Evolutionary conservation across 768 basidiomycete genomes (phyloP).

Genomic region (Termitomyces sp.): DNA sequence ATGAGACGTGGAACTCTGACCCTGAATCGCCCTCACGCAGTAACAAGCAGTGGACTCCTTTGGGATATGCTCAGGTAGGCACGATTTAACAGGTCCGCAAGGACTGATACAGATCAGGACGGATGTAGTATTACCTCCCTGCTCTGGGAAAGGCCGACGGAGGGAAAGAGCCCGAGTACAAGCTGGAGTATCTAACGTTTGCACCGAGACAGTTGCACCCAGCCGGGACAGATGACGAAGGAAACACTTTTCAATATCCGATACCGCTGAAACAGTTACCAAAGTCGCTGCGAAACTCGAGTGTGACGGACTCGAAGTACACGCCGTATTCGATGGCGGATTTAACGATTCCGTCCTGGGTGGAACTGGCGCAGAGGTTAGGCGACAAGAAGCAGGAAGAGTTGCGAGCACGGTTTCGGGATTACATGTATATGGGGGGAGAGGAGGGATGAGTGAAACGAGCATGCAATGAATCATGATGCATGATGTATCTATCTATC

Average conservation of each 20-base stretch:
- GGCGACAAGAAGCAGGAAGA: constrained; percentile 46
- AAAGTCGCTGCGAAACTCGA: constrained; percentile 36
- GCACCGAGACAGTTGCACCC: constrained; percentile 38
- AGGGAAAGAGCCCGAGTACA: constrained; percentile 53
- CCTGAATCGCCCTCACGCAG: constrained; percentile 63
- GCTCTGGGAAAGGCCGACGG: constrained; percentile 46
- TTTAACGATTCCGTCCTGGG: constrained; percentile 75
- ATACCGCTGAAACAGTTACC: constrained; percentile 59
- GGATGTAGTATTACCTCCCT: constrained; percentile 62
- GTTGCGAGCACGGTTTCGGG: constrained; percentile 61
- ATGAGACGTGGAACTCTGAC: constrained; percentile 59
- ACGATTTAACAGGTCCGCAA: not conserved
- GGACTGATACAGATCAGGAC: constrained; percentile 5
- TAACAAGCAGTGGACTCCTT: constrained; percentile 67
- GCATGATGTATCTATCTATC: too few species aligned
- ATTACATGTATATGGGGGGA: constrained; percentile 71
- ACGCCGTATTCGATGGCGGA: constrained; percentile 74
- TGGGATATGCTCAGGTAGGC: constrained; percentile 84
- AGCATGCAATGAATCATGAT: constrained; percentile 5
- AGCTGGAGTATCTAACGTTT: constrained; percentile 80
- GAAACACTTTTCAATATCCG: constrained; percentile 38
- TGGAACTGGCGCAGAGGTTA: constrained; percentile 61
- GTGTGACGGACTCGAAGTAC: constrained; percentile 42
- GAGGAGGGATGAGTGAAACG: constrained; percentile 21
- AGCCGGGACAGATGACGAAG: constrained; percentile 15